Percentiles rank a stretch among this genome's conserved stretches.
Conservation (phyloP, 2,329 filamentous ascomycete genomes). For the Annulohypoxylon truncatum region DNA sequence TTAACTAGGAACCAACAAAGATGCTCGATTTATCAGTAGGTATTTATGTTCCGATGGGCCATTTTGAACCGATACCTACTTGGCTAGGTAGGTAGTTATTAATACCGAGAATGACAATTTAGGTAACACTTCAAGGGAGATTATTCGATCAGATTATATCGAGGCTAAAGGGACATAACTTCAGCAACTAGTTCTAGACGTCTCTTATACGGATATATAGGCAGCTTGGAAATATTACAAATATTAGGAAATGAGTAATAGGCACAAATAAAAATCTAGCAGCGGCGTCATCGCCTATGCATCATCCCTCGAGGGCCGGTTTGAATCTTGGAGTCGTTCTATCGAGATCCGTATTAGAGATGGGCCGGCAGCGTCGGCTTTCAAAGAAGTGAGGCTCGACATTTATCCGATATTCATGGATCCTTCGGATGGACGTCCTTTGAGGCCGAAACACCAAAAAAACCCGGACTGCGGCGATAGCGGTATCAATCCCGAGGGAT, state of each 20-base stretch:
- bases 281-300: neutral
- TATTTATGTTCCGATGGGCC: neutral
- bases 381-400: constrained; percentile 1
- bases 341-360: constrained; percentile 6
- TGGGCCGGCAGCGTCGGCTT: constrained; percentile 31
- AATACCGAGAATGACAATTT: neutral
- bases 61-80: neutral
- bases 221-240: neutral
- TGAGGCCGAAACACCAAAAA: constrained; percentile 12
- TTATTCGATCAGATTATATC: neutral
- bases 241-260: neutral
- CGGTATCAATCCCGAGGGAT: constrained; percentile 36
- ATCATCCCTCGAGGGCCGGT: neutral
- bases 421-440: constrained; percentile 8
- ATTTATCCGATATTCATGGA: constrained; percentile 19
- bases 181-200: neutral
- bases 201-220: neutral
- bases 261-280: constrained; percentile 13
- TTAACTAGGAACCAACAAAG: neutral
- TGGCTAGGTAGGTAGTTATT: neutral
- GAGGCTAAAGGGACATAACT: neutral
- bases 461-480: constrained; percentile 31
- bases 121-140: neutral
- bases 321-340: constrained; percentile 6
- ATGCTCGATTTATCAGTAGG: neutral